These are phyloP conservation scores for Bruguiera gymnorhiza DNA, from an alignment of 345 rosid genomes.

Conservation along the genomic window DNA sequence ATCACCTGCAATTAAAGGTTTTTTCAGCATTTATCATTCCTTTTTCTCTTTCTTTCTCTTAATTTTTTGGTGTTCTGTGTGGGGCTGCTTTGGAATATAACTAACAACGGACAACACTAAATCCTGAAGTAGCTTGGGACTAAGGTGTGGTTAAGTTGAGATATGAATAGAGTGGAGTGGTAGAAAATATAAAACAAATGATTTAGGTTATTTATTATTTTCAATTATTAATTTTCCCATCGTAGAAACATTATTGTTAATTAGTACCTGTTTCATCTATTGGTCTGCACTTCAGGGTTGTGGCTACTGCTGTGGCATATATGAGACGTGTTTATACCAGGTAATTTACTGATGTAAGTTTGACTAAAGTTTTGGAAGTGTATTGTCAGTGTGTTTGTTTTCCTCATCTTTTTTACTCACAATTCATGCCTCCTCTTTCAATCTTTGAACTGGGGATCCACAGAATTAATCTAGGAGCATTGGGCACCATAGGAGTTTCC, in stretches of 20 bases:
- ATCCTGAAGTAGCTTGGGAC: too few relatives aligned
- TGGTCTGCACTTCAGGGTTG: conserved; percentile 59
- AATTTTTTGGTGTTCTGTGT: too few relatives aligned
- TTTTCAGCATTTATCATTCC: too few relatives aligned
- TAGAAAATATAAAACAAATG: too few relatives aligned
- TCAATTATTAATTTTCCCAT: neutral
- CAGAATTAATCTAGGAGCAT: neutral
- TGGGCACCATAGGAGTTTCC: neutral
- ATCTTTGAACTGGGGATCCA: neutral
- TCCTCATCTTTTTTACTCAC: neutral
- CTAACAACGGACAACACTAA: too few relatives aligned
- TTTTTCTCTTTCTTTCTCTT: too few relatives aligned
- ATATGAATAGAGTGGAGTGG: too few relatives aligned
- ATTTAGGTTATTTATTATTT: neutral
- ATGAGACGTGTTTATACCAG: conserved; percentile 95
- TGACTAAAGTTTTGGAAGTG: neutral
- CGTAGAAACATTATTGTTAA: neutral
- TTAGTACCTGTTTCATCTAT: conserved; percentile 7
- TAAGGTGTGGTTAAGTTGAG: too few relatives aligned
- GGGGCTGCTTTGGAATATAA: too few relatives aligned
- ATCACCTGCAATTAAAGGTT: too few relatives aligned
- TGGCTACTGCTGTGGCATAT: conserved; percentile 85
- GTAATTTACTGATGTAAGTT: conserved; percentile 30
- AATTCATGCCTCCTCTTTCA: neutral
- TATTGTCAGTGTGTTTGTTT: neutral